These are phyloP conservation scores for Sporisorium reilianum DNA, from an alignment of 1,284 basidiomycete genomes.

Conservation along the genomic window DNA sequence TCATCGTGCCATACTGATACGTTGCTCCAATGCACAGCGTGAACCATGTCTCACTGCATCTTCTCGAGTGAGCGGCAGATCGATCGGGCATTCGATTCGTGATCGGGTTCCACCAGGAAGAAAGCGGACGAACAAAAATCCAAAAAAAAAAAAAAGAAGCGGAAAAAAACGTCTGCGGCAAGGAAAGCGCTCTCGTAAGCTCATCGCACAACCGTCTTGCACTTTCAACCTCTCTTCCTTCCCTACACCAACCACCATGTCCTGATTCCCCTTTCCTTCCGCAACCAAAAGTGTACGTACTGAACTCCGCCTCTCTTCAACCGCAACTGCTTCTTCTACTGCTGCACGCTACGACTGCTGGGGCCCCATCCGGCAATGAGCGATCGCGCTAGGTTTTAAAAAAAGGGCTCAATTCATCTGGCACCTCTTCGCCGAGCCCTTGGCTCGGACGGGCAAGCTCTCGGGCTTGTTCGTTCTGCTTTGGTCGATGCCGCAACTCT, in stretches of 20 bases:
- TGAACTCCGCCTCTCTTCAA: background rate
- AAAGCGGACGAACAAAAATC: background rate
- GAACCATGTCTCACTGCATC: background rate
- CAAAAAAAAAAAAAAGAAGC: conserved; percentile 1
- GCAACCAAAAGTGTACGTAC: conserved; percentile 25
- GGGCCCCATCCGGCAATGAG: conserved; percentile 46
- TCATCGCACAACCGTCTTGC: background rate
- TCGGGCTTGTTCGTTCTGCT: conserved; percentile 15
- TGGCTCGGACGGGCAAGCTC: conserved; percentile 19
- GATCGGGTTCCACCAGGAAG: background rate
- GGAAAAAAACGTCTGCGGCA: conserved; percentile 3
- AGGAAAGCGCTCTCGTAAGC: conserved; percentile 29
- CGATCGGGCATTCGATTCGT: conserved; percentile 5
- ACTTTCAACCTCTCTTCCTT: background rate
- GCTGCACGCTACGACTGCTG: conserved; percentile 1
- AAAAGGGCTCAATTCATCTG: conserved; percentile 56
- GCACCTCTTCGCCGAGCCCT: conserved; percentile 61
- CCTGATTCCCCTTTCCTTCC: conserved; percentile 4
- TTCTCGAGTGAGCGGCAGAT: background rate
- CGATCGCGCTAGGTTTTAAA: conserved; percentile 57
- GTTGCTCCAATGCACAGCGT: background rate
- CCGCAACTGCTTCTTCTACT: background rate
- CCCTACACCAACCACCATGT: conserved; percentile 21
- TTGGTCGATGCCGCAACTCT: conserved; percentile 58
- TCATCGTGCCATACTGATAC: too few relatives aligned